phyloP scores from a whole-genome alignment of 2,329 filamentous ascomycete genomes.

The Clarireedia hainanense region DNA sequence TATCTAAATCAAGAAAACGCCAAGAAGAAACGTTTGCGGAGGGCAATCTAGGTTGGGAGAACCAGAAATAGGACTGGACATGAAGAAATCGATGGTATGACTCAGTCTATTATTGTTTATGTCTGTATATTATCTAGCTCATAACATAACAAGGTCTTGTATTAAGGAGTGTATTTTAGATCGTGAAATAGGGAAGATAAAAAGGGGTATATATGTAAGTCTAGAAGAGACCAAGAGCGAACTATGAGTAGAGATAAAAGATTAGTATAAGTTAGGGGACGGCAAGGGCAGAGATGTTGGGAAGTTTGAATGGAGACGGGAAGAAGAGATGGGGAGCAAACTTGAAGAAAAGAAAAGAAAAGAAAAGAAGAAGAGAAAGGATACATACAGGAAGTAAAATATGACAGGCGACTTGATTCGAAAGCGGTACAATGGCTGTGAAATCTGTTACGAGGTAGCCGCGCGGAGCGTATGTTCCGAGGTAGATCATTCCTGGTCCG shows the following conservation, averaged over 20 bases:
- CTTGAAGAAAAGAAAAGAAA: too few relatives aligned
- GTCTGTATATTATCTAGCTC: too few relatives aligned
- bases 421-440: conserved; percentile 51
- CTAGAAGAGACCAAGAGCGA: not conserved
- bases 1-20: too few relatives aligned
- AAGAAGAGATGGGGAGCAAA: not conserved
- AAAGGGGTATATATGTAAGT: not conserved
- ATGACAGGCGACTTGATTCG: conserved; percentile 29
- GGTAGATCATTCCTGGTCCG: conserved; percentile 21
- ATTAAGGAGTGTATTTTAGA: too few relatives aligned
- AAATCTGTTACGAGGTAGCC: conserved; percentile 50
- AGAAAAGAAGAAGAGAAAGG: not conserved
- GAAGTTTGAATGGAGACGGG: too few relatives aligned
- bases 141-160: too few relatives aligned
- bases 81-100: not conserved
- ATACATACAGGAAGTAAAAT: conserved; percentile 14
- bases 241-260: not conserved
- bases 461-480: conserved; percentile 21
- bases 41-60: too few relatives aligned
- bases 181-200: too few relatives aligned
- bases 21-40: too few relatives aligned
- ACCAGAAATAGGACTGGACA: too few relatives aligned
- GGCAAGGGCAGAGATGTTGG: not conserved
- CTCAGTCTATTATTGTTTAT: too few relatives aligned
- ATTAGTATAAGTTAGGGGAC: not conserved